These are phyloP conservation scores for Sideroxylon spinosum DNA, from an alignment of 179 eudicot genomes.

Conservation along the genomic window DNA sequence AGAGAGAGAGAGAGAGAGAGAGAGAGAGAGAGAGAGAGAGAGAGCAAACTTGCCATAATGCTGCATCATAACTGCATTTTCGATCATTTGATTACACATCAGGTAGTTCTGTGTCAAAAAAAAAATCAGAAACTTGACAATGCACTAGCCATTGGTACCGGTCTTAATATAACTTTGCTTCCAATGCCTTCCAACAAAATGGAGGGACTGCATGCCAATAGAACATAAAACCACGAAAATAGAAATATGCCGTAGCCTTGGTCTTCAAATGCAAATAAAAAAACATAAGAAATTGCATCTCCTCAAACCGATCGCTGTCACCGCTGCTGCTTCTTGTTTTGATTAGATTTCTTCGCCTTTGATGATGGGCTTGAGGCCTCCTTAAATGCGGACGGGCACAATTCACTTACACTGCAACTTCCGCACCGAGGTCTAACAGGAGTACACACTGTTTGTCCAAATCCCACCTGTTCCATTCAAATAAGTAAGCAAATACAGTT, in stretches of 20 bases:
- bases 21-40: no score
- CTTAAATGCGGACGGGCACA: conserved; percentile 87
- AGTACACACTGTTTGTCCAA: conserved; percentile 85
- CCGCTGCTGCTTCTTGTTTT: conserved; percentile 10
- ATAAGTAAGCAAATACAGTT: neutral
- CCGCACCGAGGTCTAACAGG: conserved; percentile 71
- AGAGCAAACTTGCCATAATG: neutral
- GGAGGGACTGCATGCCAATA: no score
- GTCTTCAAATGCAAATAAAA: neutral
- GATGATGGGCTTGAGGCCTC: conserved; percentile 54
- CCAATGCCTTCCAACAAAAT: neutral
- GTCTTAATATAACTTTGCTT: neutral
- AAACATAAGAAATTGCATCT: no score
- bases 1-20: no score
- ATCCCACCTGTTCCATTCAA: conserved; percentile 61
- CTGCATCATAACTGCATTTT: neutral
- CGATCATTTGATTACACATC: neutral
- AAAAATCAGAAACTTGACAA: neutral
- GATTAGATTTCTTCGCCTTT: conserved; percentile 42
- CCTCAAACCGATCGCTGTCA: neutral
- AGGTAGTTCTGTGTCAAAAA: neutral
- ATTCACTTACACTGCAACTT: conserved; percentile 45
- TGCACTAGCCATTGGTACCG: neutral
- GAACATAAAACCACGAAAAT: no score
- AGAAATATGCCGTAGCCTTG: neutral